These are phyloP conservation scores for Geranium incanum DNA, from an alignment of 441 rosid species.

Conservation along the genomic window DNA sequence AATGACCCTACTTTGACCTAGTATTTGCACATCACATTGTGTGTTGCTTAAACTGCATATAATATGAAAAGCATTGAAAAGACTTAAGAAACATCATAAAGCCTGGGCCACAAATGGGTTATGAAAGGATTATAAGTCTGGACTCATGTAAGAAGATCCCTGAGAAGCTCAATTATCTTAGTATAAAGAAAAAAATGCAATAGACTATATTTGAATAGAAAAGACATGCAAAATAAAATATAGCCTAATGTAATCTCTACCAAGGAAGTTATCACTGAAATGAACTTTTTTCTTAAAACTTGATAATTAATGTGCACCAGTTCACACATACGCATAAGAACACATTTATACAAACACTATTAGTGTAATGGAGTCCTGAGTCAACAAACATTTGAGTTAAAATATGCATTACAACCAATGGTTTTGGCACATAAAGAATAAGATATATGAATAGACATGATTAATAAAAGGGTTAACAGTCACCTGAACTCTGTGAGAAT, in stretches of 20 bases:
- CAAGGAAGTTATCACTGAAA: neutral
- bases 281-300: neutral
- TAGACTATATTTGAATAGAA: neutral
- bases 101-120: neutral
- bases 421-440: constrained; percentile 1
- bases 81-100: neutral
- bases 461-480: constrained; percentile 12
- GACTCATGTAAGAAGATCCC: neutral
- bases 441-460: neutral
- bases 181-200: neutral
- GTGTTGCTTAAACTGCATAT: neutral
- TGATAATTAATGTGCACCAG: neutral
- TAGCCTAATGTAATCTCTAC: neutral
- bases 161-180: neutral
- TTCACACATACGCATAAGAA: neutral
- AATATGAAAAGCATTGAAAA: neutral
- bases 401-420: constrained; percentile 12
- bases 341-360: neutral
- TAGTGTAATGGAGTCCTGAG: neutral
- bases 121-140: neutral
- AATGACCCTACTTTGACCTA: neutral
- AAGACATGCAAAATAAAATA: neutral
- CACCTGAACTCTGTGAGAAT: constrained; percentile 80
- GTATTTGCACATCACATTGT: neutral
- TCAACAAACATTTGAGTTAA: neutral